Base-by-base conservation (phyloP, 345 rosid genomes). In the Aquilaria yunnanensis region DNA sequence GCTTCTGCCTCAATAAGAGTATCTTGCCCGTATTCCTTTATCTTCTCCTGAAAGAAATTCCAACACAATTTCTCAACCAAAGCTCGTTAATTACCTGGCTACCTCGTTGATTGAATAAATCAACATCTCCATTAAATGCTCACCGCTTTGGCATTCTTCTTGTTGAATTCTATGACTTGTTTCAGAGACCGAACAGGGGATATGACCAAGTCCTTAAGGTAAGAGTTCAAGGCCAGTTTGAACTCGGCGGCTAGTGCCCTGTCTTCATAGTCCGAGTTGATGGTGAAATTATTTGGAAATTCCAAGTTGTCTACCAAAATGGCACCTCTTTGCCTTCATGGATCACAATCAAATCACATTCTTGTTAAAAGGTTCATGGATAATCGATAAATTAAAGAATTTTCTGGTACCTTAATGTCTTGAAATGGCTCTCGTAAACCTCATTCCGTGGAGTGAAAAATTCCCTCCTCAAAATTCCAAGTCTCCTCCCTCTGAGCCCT, bases 241-340 rank as follows among this genome's bases (percentile, higher is more conserved):
- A 80, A 74, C 74, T 77, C 84, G 10, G 79, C 79, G 2, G 31
- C 1, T 58, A 70, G 16, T n/a, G 73, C 77, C 14, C 4, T 12
- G 0, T 12, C 32, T 69, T 76, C 78, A 1, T 64, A 72, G 5
- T 71, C 66, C 10, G 0, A 16, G 33, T 2, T 10, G 23, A 32
- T 31, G 59, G 50, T 50, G 14, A 67, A 60, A 12, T 14, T 60
- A 0, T 32, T 45, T 13, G n/a, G n/a, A 41, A 65, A 57, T 49
- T 74, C 68, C 32, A 77, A 32, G 37, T 67, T 5, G 62, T 80
- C 81, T 12, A 72, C 51, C 34, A 80, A 31, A 59, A 64, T 11
- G 50, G 84, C 81, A 33, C 84, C 81, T 63, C 41, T 14, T 45
- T 64, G 69, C 52, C 78, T 79, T 8, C 74, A 88, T 57, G 63